phyloP scores from a whole-genome alignment of 495 filamentous ascomycete species.

The Cryomyces antarcticus region DNA sequence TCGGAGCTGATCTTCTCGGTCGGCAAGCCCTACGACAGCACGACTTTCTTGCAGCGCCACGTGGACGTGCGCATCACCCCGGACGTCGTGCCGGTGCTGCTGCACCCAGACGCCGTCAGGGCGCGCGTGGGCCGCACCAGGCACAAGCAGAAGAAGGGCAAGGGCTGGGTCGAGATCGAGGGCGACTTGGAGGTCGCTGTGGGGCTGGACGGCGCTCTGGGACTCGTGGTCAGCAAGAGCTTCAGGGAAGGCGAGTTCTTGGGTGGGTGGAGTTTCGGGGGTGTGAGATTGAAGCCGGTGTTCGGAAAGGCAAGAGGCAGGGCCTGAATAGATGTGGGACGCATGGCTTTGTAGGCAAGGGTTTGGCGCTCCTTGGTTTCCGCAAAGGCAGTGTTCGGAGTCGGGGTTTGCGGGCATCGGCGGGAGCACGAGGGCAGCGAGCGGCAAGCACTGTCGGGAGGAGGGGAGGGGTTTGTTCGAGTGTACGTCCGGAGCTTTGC shows the following conservation, averaged over 20 bases:
- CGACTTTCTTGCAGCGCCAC: constrained; percentile 8
- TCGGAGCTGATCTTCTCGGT: constrained; percentile 11
- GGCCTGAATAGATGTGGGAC: too few relatives aligned
- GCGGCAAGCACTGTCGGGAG: too few relatives aligned
- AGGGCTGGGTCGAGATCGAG: constrained; percentile 14
- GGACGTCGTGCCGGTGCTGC: constrained; percentile 11
- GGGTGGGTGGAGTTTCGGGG: constrained; percentile 14
- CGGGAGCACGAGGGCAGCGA: too few relatives aligned
- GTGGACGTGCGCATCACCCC: constrained; percentile 14
- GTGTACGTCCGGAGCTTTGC: too few relatives aligned
- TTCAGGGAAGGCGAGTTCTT: constrained; percentile 9
- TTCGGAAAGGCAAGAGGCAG: not conserved
- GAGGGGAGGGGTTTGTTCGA: too few relatives aligned
- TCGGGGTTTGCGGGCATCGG: too few relatives aligned
- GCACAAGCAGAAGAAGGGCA: constrained; percentile 8
- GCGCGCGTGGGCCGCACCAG: constrained; percentile 8
- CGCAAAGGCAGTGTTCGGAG: too few relatives aligned
- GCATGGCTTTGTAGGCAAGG: too few relatives aligned
- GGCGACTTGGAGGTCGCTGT: constrained; percentile 15
- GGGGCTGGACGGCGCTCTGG: constrained; percentile 13
- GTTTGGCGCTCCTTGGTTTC: too few relatives aligned
- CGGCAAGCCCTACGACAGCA: constrained; percentile 10
- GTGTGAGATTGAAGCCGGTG: constrained; percentile 13
- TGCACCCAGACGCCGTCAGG: constrained; percentile 14
- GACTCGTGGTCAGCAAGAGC: constrained; percentile 11